Percentiles rank a stretch among this genome's conserved stretches.
Evolutionary conservation across 176 grass and related monocot species (phyloP).

Genomic region (Canna indica): DNA sequence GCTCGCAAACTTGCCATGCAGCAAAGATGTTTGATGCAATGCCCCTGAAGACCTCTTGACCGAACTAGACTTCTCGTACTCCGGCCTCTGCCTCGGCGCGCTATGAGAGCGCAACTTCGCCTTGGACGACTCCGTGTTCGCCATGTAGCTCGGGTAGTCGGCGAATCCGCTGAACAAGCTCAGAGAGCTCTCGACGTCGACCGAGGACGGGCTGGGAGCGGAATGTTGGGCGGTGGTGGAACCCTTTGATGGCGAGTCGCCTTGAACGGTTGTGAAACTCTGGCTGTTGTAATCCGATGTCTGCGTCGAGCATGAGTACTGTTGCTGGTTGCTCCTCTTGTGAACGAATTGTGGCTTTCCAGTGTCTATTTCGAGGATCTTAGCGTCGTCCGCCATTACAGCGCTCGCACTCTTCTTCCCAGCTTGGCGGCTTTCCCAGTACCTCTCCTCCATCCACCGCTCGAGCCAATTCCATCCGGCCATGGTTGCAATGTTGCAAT

Average conservation of each 20-base stretch:
- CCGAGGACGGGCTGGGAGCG: conserved; percentile 31
- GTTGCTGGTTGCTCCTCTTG: conserved; percentile 6
- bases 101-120: conserved; percentile 86
- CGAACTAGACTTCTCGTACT: conserved; percentile 47
- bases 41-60: conserved; percentile 28
- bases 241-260: conserved; percentile 56
- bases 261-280: conserved; percentile 50
- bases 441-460: conserved; percentile 73
- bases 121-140: conserved; percentile 79
- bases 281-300: conserved; percentile 51
- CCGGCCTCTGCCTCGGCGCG: conserved; percentile 65
- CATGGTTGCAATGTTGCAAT: too few relatives aligned
- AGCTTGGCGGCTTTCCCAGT: conserved; percentile 2
- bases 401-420: not conserved
- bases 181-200: conserved; percentile 41
- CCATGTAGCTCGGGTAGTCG: conserved; percentile 90
- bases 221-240: conserved; percentile 56
- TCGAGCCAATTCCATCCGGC: conserved; percentile 78
- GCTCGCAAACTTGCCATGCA: conserved; percentile 33
- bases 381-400: conserved; percentile 39
- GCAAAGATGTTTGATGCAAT: conserved; percentile 27
- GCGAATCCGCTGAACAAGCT: conserved; percentile 59
- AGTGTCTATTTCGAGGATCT: conserved; percentile 78
- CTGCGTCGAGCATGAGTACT: conserved; percentile 46
- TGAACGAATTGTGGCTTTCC: conserved; percentile 46